phyloP scores from a whole-genome alignment of 1,139 yeast genomes.

The Kodamaea anthophila region DNA sequence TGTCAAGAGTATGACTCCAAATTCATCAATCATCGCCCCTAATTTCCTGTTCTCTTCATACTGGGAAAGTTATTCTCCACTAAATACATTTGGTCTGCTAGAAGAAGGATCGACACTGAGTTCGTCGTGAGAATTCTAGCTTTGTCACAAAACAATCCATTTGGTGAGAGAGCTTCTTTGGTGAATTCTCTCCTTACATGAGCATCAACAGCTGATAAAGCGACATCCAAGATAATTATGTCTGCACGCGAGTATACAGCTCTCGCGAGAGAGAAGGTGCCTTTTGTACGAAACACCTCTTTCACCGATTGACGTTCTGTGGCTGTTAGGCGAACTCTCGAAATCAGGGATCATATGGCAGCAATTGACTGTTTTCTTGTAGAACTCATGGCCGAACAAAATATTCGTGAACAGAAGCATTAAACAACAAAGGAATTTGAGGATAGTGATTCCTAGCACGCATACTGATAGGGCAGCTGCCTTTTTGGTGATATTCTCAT shows the following conservation, averaged over 20 bases:
- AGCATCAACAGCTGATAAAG: constrained; percentile 22
- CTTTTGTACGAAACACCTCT: constrained; percentile 23
- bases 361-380: constrained; percentile 16
- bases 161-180: constrained; percentile 11
- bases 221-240: constrained; percentile 18
- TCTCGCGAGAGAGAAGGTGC: constrained; percentile 22
- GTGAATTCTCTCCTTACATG: constrained; percentile 21
- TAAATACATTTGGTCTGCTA: constrained; percentile 15
- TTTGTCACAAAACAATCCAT: constrained; percentile 17
- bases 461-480: constrained; percentile 6
- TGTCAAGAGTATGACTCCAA: not conserved
- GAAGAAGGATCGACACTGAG: constrained; percentile 16
- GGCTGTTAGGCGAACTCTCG: constrained; percentile 20
- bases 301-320: constrained; percentile 20
- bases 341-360: constrained; percentile 17
- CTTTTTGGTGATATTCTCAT: not conserved
- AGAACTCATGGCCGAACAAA: constrained; percentile 18
- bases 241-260: constrained; percentile 22
- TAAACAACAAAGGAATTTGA: constrained; percentile 19
- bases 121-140: constrained; percentile 21
- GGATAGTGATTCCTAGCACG: constrained; percentile 21
- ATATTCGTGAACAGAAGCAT: constrained; percentile 18
- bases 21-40: constrained; percentile 12
- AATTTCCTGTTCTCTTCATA: constrained; percentile 17
- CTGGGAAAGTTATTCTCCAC: constrained; percentile 15